Evolutionary conservation across 2,329 filamentous ascomycete genomes (phyloP).

Genomic region (Monilinia aucupariae): DNA sequence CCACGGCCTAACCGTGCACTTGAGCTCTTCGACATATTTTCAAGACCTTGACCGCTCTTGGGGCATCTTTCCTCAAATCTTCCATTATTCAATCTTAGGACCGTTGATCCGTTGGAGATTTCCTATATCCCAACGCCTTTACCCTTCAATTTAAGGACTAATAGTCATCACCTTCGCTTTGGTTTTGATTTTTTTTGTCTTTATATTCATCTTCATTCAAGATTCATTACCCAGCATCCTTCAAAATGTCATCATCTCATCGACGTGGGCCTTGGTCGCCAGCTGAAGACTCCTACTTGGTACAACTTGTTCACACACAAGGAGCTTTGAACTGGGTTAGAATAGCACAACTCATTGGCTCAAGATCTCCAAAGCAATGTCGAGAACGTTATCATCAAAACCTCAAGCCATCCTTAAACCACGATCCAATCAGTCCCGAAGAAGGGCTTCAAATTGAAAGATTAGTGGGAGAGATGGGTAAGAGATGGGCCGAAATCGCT

Average conservation of each 20-base stretch:
- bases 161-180: constrained; percentile 6
- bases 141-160: neutral
- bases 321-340: constrained; percentile 85
- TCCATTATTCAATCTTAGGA: neutral
- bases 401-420: constrained; percentile 69
- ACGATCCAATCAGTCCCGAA: constrained; percentile 64
- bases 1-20: constrained; percentile 16
- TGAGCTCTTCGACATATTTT: constrained; percentile 9
- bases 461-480: constrained; percentile 72
- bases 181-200: constrained; percentile 7
- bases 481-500: constrained; percentile 91
- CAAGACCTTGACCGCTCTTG: constrained; percentile 16
- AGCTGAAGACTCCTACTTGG: constrained; percentile 65
- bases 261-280: constrained; percentile 80
- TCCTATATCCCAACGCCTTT: constrained; percentile 15
- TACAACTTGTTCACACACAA: constrained; percentile 64
- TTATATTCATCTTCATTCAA: neutral
- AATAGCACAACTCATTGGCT: constrained; percentile 69
- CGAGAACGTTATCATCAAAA: constrained; percentile 93
- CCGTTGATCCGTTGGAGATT: constrained; percentile 7
- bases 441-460: constrained; percentile 70
- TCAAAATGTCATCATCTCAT: constrained; percentile 40
- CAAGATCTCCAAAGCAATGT: constrained; percentile 88
- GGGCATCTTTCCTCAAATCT: constrained; percentile 2
- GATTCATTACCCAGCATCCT: neutral